These are phyloP conservation scores for Triticum aestivum DNA, from an alignment of 176 grass and related monocot genomes.

Conservation along the genomic window IWGSC_CS_RefSeq_v2.1 NC_057810.1:629104003-629104502, in stretches of 20 bases:
- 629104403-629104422: not conserved
- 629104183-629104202: not conserved
- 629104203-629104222: too few relatives aligned
- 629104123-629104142: too few relatives aligned
- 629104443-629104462: not conserved
- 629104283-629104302: not conserved
- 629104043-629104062: too few relatives aligned
- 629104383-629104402: not conserved
- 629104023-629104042: too few relatives aligned
- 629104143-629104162: too few relatives aligned
- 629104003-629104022: too few relatives aligned
- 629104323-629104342: not conserved
- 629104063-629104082: too few relatives aligned
- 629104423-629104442: not conserved
- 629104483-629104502: slow-evolving; percentile 21
- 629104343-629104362: not conserved
- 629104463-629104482: slow-evolving; percentile 32
- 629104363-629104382: slow-evolving; percentile 1
- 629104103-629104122: too few relatives aligned
- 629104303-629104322: not conserved
- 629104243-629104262: not conserved
- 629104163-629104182: too few relatives aligned
- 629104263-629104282: not conserved
- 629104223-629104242: not conserved
- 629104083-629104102: too few relatives aligned